phyloP scores from a whole-genome alignment of 306 rosid genomes.

The Lotus japonicus region DNA sequence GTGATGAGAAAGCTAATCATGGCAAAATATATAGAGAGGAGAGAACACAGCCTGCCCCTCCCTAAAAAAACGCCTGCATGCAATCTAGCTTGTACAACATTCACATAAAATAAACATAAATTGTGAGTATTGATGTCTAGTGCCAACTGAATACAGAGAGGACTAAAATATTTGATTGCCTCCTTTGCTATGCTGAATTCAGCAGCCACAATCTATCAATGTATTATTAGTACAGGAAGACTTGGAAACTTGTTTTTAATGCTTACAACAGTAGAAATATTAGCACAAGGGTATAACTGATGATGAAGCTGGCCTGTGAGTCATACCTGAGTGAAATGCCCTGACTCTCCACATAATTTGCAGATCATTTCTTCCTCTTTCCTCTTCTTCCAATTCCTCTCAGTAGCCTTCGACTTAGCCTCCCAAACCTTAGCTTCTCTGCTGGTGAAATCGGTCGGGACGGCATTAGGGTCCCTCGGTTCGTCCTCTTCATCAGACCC shows the following conservation, averaged over 20 bases:
- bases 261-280: neutral
- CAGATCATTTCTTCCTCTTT: slow-evolving; percentile 98
- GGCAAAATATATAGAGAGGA: neutral
- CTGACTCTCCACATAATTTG: slow-evolving; percentile 91
- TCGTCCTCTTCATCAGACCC: slow-evolving; percentile 88
- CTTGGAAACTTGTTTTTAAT: neutral
- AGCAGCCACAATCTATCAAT: neutral
- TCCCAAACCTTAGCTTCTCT: slow-evolving; percentile 99
- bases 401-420: slow-evolving; percentile 98
- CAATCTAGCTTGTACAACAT: neutral
- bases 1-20: neutral
- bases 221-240: neutral
- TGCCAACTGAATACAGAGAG: neutral
- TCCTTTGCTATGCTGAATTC: too few relatives aligned
- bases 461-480: slow-evolving; percentile 85
- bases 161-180: too few relatives aligned
- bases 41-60: neutral
- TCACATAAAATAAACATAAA: neutral
- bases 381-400: slow-evolving; percentile 98
- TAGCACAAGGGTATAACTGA: neutral
- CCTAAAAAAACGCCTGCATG: neutral
- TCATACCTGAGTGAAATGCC: slow-evolving; percentile 95
- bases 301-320: neutral
- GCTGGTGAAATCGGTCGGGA: slow-evolving; percentile 96
- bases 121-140: neutral